Evolutionary conservation across 2,329 filamentous ascomycete species (phyloP), one percentile per base, ranked within the genome.

Genomic region (Fusarium succisae): DNA sequence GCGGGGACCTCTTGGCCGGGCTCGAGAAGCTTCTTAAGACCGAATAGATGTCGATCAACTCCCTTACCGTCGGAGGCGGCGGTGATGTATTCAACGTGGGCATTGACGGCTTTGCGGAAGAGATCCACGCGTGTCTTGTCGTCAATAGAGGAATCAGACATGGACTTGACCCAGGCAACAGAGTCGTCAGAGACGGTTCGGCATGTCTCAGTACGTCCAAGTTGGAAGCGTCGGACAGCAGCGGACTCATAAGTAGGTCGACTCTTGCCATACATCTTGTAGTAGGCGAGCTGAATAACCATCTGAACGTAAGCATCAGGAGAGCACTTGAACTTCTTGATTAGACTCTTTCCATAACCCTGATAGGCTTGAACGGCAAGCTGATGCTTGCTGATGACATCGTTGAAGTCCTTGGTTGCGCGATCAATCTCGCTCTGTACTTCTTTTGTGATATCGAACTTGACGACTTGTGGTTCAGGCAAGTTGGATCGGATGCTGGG

Each of bases 261-360:
- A 88, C 95, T 98, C 88, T 95, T 94, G 87, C 96, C 96, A 85
- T 97, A 98, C 94, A 99, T 98, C 86, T 98, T 98, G 89, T 92
- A 92, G 88, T 99, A 99, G 44, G 96, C 96, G 60, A 98, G 91
- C 84, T 99, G 96, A 82, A 99, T 99, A 82, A 98, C 87, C 94
- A 99, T 96, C 85, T 99, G 96, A 47, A 98, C 95, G 83, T 97
- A 99, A 38, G 96, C 96, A 79, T 99, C 97, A 37, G 96, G 96
- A 32, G 94, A 97, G 90, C 94, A 98, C 86, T 95, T 97, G 91
- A 99, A 98, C 85, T 98, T 97, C 91, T 99, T 99, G 88, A 99
- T 98, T 71, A 99, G 87, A 32, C 94, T 95, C 87, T 99, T 99
- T 82, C 96, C 96, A 83, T 99, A 99, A 78, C 92, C 96, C 84